phyloP scores from a whole-genome alignment of 352 stramenopile species.

The Globisporangium cystogenes region DNA sequence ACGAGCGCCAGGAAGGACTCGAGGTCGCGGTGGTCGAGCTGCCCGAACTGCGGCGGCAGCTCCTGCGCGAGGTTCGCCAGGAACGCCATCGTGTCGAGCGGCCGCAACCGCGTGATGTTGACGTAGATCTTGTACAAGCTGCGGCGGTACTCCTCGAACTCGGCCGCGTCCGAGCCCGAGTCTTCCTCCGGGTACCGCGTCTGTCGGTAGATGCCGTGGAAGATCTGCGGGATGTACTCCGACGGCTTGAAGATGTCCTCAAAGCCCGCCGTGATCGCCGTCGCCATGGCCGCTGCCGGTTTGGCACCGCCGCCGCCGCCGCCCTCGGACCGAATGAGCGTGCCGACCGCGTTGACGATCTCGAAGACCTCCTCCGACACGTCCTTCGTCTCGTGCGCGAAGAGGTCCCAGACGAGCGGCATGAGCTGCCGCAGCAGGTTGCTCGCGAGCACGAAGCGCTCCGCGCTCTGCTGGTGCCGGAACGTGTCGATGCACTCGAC shows the following conservation, averaged over 20 bases:
- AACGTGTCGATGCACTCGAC: constrained; percentile 79
- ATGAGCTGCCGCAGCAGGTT: constrained; percentile 64
- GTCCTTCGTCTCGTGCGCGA: constrained; percentile 77
- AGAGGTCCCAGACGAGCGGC: constrained; percentile 77
- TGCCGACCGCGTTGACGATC: constrained; percentile 73
- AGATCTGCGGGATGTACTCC: constrained; percentile 66
- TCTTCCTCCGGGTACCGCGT: constrained; percentile 75
- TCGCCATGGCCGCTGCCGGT: constrained; percentile 7
- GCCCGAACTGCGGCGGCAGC: constrained; percentile 39
- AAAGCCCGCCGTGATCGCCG: constrained; percentile 8
- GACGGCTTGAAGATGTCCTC: constrained; percentile 72
- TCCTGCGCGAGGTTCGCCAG: constrained; percentile 56
- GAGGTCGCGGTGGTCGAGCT: constrained; percentile 52
- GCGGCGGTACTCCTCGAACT: constrained; percentile 82
- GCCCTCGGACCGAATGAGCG: constrained; percentile 56
- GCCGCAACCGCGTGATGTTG: constrained; percentile 72
- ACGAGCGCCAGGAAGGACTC: constrained; percentile 82
- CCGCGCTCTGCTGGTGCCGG: constrained; percentile 38
- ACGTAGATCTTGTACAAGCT: constrained; percentile 87
- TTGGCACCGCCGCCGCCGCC: constrained; percentile 1
- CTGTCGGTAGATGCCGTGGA: constrained; percentile 81
- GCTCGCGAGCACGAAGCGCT: constrained; percentile 47
- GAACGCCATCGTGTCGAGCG: constrained; percentile 64
- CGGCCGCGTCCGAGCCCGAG: constrained; percentile 65
- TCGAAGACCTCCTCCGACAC: constrained; percentile 86